Base-by-base conservation (phyloP, 2,329 filamentous ascomycete species). In the Fusarium sp. region DNA sequence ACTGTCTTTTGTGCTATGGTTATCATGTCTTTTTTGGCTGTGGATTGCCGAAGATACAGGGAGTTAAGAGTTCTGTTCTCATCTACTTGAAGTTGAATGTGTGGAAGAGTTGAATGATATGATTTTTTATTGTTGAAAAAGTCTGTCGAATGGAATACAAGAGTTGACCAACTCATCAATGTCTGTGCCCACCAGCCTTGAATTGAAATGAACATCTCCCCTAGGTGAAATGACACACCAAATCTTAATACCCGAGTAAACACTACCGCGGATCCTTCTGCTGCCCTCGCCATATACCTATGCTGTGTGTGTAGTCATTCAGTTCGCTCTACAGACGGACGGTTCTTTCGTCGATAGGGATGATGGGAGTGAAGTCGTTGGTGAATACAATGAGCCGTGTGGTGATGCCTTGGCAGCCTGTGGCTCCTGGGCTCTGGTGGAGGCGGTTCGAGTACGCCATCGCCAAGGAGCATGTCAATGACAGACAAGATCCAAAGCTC, bases 321-420 rank as follows among this genome's bases (percentile, higher is more conserved):
- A 10, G 31, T 41, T 35, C 27, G 52, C 25, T 57, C 37, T 10
- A 45, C 11, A 6, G 58, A 39, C 40, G 47, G 55, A 4, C 63
- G 62, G 15, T 20, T 46, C n/a, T 59, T 66, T 43, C 70, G 63
- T 5, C 63, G 60, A 35, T 72, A 72, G 6, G 70, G 68, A 41
- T 72, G 67, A 36, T 71, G 51, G 3, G 59, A 63, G 43, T 71
- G 53, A 46, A 71, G 58, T 17, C 70, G 66, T 21, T 70, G 70
- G n/a, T 72, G 66, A 29, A 31, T 58, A 27, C 66, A 66, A 33
- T 71, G 53, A 9, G 58, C 58, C 11, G 67, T 72, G 27, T 72
- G 70, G 27, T 70, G 70, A 18, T 72, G 68, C 20, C 70, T 54
- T 4, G 66, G 70, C 11, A 67, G 52, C 11, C 31, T 58, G 15